A percentile compares a stretch with the other conserved stretches of the same genome.
These are phyloP conservation scores for Hypoxylon sp. DNA, from an alignment of 2,329 filamentous ascomycete species.

Conservation along the genomic window DNA sequence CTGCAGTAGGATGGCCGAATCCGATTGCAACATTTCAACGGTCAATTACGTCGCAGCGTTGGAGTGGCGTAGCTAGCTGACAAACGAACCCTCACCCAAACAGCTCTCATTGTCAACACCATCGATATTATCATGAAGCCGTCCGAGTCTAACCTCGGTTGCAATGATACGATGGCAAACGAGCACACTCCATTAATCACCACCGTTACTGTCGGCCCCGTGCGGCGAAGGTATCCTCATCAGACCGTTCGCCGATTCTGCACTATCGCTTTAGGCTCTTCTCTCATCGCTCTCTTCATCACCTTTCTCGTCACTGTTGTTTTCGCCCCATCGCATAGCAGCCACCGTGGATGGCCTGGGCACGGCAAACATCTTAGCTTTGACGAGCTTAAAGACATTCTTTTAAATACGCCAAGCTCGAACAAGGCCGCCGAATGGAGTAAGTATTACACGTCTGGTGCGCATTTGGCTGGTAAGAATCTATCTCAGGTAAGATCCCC, in stretches of 20 bases:
- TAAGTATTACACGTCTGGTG: conserved; percentile 81
- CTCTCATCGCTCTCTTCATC: conserved; percentile 66
- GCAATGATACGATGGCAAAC: conserved; percentile 58
- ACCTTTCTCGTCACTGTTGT: conserved; percentile 61
- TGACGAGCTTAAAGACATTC: conserved; percentile 68
- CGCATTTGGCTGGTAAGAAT: conserved; percentile 84
- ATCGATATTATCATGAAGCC: conserved; percentile 29
- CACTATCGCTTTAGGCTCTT: conserved; percentile 71
- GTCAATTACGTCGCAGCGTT: conserved; percentile 35
- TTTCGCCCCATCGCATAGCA: conserved; percentile 48
- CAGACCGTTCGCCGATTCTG: conserved; percentile 76
- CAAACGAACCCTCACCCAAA: conserved; percentile 1
- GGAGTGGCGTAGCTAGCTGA: conserved; percentile 26
- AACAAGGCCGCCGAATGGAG: conserved; percentile 78
- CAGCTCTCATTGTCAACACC: conserved; percentile 17
- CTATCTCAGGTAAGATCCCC: conserved; percentile 71
- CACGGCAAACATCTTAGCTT: conserved; percentile 59
- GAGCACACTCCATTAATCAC: conserved; percentile 79
- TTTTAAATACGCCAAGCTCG: conserved; percentile 71
- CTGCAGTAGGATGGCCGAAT: conserved; percentile 29
- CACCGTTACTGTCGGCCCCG: conserved; percentile 70
- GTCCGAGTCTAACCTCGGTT: conserved; percentile 27
- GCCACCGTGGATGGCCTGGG: conserved; percentile 47
- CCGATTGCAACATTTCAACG: conserved; percentile 39
- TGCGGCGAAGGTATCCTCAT: conserved; percentile 70